Conservation (phyloP, 2,329 filamentous ascomycete genomes). For the Fusarium sp. region DNA sequence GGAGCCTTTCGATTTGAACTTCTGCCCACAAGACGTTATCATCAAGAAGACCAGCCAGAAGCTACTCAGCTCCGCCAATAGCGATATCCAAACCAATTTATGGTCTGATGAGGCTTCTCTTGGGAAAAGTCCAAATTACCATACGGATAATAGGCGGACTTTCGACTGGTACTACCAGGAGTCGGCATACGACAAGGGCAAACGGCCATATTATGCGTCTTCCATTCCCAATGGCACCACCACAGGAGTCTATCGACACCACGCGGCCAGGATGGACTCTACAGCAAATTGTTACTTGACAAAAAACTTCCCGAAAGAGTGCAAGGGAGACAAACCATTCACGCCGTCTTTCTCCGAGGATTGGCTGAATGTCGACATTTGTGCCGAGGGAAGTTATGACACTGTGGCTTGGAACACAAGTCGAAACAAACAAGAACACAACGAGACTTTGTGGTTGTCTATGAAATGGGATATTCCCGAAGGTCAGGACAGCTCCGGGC, state of each 20-base stretch:
- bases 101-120: not conserved
- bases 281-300: not conserved
- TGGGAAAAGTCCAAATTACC: too few relatives aligned
- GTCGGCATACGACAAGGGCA: not conserved
- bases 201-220: conserved; percentile 1
- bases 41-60: not conserved
- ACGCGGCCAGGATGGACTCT: conserved; percentile 21
- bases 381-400: conserved; percentile 6
- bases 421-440: conserved; percentile 14
- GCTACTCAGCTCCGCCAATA: not conserved
- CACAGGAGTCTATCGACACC: conserved; percentile 5
- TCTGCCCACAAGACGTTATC: not conserved
- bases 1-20: not conserved
- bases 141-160: not conserved
- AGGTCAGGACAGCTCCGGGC: not conserved
- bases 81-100: conserved; percentile 3
- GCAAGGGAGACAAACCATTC: not conserved
- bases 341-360: not conserved
- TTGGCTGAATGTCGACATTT: not conserved
- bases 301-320: not conserved
- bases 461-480: not conserved
- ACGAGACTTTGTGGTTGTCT: conserved; percentile 10
- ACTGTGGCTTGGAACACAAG: not conserved
- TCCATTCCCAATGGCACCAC: not conserved
- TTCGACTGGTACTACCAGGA: not conserved